phyloP scores from a whole-genome alignment of 164 flowering plant species.

The Nelumbo lutea region DNA sequence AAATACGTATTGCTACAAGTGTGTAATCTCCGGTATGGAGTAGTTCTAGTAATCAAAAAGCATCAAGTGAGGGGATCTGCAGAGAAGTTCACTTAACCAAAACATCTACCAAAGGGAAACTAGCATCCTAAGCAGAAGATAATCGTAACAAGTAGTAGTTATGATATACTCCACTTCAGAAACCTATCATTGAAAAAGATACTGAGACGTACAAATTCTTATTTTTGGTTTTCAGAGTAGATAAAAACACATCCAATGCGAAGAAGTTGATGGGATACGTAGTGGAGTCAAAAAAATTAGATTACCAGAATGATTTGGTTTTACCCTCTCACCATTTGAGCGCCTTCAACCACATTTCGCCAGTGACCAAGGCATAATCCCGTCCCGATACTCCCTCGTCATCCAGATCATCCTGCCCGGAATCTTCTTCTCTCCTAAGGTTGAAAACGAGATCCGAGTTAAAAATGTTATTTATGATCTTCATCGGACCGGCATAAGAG shows the following conservation, averaged over 20 bases:
- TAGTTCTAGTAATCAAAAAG: too few species aligned
- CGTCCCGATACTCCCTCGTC: slow-evolving; percentile 67
- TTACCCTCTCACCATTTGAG: slow-evolving; percentile 67
- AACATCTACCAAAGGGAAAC: too few species aligned
- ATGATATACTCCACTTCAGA: too few species aligned
- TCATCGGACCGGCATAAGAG: slow-evolving; percentile 68
- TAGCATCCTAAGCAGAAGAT: too few species aligned
- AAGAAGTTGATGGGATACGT: not conserved
- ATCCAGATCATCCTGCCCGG: slow-evolving; percentile 30
- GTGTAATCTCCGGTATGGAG: too few species aligned
- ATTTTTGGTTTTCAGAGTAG: too few species aligned
- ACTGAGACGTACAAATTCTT: not conserved
- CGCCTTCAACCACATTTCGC: slow-evolving; percentile 84
- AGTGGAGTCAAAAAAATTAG: not conserved
- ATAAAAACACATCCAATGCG: not conserved
- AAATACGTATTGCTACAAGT: too few species aligned
- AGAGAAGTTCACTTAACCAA: too few species aligned
- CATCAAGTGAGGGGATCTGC: too few species aligned
- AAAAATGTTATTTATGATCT: slow-evolving; percentile 72
- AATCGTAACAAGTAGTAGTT: too few species aligned
- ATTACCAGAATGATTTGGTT: not conserved
- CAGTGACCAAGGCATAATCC: slow-evolving; percentile 77
- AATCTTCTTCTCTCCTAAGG: slow-evolving; percentile 60
- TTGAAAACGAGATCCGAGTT: slow-evolving; percentile 70
- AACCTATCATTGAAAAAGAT: not conserved